phyloP scores from a whole-genome alignment of 768 basidiomycete species.

The Trametes elegans region DNA sequence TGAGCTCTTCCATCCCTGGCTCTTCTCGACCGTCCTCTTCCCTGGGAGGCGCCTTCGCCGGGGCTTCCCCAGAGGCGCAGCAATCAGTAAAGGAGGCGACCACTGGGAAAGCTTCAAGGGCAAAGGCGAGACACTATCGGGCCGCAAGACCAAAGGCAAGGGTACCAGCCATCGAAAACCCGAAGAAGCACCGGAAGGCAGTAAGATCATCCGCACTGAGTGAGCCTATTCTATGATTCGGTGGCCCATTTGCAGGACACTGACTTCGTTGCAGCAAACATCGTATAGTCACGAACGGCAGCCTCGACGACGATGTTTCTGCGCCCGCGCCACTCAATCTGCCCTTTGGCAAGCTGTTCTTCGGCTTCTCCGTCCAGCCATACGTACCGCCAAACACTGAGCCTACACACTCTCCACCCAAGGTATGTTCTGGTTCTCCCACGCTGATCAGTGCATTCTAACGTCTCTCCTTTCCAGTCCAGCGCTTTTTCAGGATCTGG shows the following conservation, averaged over 20 bases:
- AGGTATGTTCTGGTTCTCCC: conserved; percentile 16
- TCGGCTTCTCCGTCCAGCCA: conserved; percentile 83
- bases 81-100: conserved; percentile 74
- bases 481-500: conserved; percentile 65
- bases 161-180: conserved; percentile 82
- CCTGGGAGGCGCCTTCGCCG: conserved; percentile 64
- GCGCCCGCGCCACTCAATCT: conserved; percentile 89
- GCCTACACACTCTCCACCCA: background rate
- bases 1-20: conserved; percentile 81
- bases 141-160: conserved; percentile 93
- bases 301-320: conserved; percentile 67
- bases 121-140: conserved; percentile 85
- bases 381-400: conserved; percentile 51
- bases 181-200: conserved; percentile 74
- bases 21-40: conserved; percentile 81
- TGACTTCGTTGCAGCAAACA: conserved; percentile 55
- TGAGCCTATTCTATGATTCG: conserved; percentile 40
- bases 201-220: conserved; percentile 92
- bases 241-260: conserved; percentile 6
- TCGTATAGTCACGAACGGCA: conserved; percentile 79
- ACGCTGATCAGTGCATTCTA: background rate
- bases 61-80: conserved; percentile 44
- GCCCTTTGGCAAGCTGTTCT: conserved; percentile 94
- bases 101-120: conserved; percentile 97
- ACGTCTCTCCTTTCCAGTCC: conserved; percentile 26